These are phyloP conservation scores for Aspergillus floridensis DNA, from an alignment of 2,329 filamentous ascomycete species.

Conservation along the genomic window DNA sequence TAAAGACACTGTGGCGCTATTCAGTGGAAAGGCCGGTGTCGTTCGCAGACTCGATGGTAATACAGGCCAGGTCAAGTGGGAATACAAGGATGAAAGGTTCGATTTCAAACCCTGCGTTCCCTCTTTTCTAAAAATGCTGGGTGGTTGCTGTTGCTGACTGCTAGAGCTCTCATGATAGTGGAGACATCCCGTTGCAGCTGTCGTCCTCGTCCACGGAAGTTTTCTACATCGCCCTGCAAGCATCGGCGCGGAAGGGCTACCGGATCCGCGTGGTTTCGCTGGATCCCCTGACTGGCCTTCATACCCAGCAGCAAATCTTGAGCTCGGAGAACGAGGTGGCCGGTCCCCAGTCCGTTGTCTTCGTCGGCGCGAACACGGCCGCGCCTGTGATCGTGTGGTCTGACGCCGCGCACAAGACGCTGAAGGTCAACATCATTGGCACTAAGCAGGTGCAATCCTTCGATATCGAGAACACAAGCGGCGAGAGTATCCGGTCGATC, in stretches of 20 bases:
- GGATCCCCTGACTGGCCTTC: conserved; percentile 70
- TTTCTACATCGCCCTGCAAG: conserved; percentile 74
- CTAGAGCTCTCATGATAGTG: conserved; percentile 40
- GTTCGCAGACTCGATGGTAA: conserved; percentile 71
- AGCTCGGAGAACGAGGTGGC: conserved; percentile 71
- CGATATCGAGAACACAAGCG: conserved; percentile 40
- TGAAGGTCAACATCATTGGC: conserved; percentile 48
- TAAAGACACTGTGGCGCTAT: conserved; percentile 67
- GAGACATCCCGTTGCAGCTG: conserved; percentile 71
- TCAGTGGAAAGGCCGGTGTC: conserved; percentile 54
- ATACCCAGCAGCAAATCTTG: conserved; percentile 68
- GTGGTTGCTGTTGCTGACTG: not conserved
- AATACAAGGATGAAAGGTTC: conserved; percentile 63
- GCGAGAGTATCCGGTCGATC: conserved; percentile 53
- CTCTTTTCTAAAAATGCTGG: not conserved
- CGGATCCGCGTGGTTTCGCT: conserved; percentile 73
- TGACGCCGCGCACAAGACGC: conserved; percentile 42
- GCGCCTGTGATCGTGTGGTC: conserved; percentile 46
- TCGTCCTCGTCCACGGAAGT: conserved; percentile 67
- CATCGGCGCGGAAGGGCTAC: conserved; percentile 63
- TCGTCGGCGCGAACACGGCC: conserved; percentile 41
- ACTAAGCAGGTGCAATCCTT: conserved; percentile 41
- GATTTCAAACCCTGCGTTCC: not conserved
- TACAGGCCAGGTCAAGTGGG: conserved; percentile 75
- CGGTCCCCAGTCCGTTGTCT: conserved; percentile 39